Evolutionary conservation across 202 grass and related monocot species (phyloP).

Genomic region (Musa balbisiana): DNA sequence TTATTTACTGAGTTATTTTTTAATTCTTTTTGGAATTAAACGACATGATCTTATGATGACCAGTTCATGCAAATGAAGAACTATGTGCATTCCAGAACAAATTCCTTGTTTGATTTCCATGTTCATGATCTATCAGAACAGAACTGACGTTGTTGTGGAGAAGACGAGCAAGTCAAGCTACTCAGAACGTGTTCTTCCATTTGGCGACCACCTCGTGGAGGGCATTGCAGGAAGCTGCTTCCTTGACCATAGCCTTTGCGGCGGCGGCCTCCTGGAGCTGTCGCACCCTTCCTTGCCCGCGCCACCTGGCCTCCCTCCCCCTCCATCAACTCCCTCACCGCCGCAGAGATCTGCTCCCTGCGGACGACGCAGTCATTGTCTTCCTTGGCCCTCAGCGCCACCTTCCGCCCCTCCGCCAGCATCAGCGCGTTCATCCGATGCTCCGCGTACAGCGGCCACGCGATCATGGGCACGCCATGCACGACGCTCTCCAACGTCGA

Average conservation of each 20-base stretch:
- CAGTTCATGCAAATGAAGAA: too few relatives aligned
- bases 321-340: neutral
- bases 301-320: neutral
- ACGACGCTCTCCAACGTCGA: constrained; percentile 32
- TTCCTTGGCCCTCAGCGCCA: neutral
- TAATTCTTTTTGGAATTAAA: too few relatives aligned
- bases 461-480: constrained; percentile 42
- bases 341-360: neutral
- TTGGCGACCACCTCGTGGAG: neutral
- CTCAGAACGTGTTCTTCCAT: neutral
- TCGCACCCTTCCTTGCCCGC: neutral
- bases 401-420: constrained; percentile 19
- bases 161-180: too few relatives aligned
- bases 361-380: neutral
- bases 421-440: constrained; percentile 41
- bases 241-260: neutral
- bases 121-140: too few relatives aligned
- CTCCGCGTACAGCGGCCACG: constrained; percentile 52
- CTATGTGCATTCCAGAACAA: too few relatives aligned
- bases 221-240: neutral
- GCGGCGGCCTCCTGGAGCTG: neutral
- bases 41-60: too few relatives aligned
- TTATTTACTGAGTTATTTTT: too few relatives aligned
- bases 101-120: too few relatives aligned
- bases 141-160: too few relatives aligned